These are phyloP conservation scores for Hericium alpestre DNA, from an alignment of 768 basidiomycete genomes.

Conservation along the genomic window DNA sequence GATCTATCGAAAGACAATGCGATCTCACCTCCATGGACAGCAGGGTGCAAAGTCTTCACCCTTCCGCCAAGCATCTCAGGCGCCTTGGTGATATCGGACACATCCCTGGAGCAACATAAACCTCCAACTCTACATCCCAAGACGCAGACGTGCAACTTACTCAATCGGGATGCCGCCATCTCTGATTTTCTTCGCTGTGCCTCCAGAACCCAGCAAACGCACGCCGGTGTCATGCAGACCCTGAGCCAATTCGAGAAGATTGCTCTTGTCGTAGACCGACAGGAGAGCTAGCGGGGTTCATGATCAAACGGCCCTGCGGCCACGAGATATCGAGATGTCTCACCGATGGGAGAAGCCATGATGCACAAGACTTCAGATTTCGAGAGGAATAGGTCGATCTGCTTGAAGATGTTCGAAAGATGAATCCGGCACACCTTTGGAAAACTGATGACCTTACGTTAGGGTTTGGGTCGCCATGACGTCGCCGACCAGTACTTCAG, in stretches of 20 bases:
- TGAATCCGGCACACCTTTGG: too few relatives aligned
- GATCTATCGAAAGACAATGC: neutral
- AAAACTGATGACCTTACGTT: too few relatives aligned
- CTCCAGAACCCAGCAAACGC: constrained; percentile 86
- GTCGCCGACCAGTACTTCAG: too few relatives aligned
- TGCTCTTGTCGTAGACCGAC: constrained; percentile 94
- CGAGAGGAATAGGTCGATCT: neutral
- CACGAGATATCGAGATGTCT: constrained; percentile 1
- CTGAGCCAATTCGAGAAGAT: constrained; percentile 78
- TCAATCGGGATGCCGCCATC: constrained; percentile 86
- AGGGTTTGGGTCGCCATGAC: too few relatives aligned
- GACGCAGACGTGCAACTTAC: constrained; percentile 36
- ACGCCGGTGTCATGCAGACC: constrained; percentile 77
- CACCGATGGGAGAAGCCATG: constrained; percentile 26
- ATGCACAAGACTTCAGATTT: neutral
- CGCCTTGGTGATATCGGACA: constrained; percentile 92
- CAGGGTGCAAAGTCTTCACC: constrained; percentile 97
- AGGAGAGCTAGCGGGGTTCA: constrained; percentile 51
- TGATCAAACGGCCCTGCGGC: too few relatives aligned
- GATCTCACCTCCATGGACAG: constrained; percentile 83
- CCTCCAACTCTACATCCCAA: neutral
- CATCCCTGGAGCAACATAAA: constrained; percentile 59
- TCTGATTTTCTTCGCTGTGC: constrained; percentile 95
- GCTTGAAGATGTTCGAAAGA: neutral
- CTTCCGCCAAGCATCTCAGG: constrained; percentile 98